Evolutionary conservation across 192 early-diverging fungal species (phyloP).

Genomic region (Dissophora ornata): DNA sequence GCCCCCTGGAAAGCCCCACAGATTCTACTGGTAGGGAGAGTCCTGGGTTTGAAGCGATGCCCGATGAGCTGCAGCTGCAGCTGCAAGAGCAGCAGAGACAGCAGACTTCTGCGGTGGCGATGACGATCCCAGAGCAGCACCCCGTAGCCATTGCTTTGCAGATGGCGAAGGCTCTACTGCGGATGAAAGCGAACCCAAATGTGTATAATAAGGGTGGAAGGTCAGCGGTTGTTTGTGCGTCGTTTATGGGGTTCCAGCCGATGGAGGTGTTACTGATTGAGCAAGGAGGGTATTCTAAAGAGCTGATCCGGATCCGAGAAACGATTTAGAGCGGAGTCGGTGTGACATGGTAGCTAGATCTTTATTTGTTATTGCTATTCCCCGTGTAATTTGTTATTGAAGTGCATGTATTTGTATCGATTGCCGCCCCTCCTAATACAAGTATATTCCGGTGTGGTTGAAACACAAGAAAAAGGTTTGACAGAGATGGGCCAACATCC

Average conservation of each 20-base stretch:
- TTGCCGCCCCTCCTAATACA: too few relatives aligned
- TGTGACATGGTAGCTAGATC: too few relatives aligned
- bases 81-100: too few relatives aligned
- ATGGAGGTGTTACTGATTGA: constrained; percentile 41
- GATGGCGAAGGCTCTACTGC: constrained; percentile 29
- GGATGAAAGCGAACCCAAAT: constrained; percentile 34
- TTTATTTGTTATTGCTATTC: too few relatives aligned
- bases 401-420: too few relatives aligned
- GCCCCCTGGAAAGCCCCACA: too few relatives aligned
- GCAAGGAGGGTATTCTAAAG: constrained; percentile 38
- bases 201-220: constrained; percentile 48
- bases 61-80: too few relatives aligned
- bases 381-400: too few relatives aligned
- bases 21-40: background rate
- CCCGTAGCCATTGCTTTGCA: constrained; percentile 30
- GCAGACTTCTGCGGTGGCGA: too few relatives aligned
- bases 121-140: constrained; percentile 33
- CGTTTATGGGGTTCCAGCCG: constrained; percentile 37
- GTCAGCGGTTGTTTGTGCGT: constrained; percentile 42
- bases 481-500: too few relatives aligned
- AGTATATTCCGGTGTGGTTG: too few relatives aligned
- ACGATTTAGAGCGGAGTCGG: constrained; percentile 18
- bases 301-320: constrained; percentile 43
- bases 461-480: too few relatives aligned
- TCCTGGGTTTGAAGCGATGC: background rate